Evolutionary conservation across 352 stramenopile genomes (phyloP).

Genomic region (Phytophthora sansomeana): DNA sequence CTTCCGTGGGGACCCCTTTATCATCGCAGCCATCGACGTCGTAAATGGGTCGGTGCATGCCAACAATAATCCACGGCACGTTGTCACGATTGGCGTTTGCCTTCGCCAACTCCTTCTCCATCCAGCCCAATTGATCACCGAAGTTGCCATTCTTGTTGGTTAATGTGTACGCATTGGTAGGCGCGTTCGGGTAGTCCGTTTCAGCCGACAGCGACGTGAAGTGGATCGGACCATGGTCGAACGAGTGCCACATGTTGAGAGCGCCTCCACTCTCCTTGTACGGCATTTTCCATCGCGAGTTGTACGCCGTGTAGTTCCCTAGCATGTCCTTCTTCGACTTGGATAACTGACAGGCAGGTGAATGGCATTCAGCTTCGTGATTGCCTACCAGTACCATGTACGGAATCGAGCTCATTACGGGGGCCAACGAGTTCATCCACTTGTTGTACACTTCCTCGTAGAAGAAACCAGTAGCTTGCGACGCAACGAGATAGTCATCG

Average conservation of each 20-base stretch:
- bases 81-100: slow-evolving; percentile 46
- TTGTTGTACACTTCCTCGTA: slow-evolving; percentile 65
- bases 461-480: slow-evolving; percentile 28
- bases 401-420: slow-evolving; percentile 46
- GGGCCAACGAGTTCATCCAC: slow-evolving; percentile 66
- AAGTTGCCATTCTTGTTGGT: slow-evolving; percentile 44
- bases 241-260: slow-evolving; percentile 54
- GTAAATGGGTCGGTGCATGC: slow-evolving; percentile 61
- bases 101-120: slow-evolving; percentile 49
- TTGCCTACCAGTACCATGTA: slow-evolving; percentile 83
- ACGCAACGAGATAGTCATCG: slow-evolving; percentile 30
- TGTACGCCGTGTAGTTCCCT: slow-evolving; percentile 67
- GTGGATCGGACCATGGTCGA: slow-evolving; percentile 55
- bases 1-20: slow-evolving; percentile 15
- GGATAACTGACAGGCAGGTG: slow-evolving; percentile 34
- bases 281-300: slow-evolving; percentile 43
- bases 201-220: slow-evolving; percentile 77
- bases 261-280: slow-evolving; percentile 39
- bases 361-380: slow-evolving; percentile 69
- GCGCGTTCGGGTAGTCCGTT: slow-evolving; percentile 50
- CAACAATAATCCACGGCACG: slow-evolving; percentile 57
- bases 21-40: slow-evolving; percentile 31
- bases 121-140: slow-evolving; percentile 53
- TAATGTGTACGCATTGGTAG: slow-evolving; percentile 41
- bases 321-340: slow-evolving; percentile 31